A percentile compares a stretch with the other conserved stretches of the same genome.
phyloP scores from a whole-genome alignment of 2,329 filamentous ascomycete genomes.

The Colletotrichum australisinense region DNA sequence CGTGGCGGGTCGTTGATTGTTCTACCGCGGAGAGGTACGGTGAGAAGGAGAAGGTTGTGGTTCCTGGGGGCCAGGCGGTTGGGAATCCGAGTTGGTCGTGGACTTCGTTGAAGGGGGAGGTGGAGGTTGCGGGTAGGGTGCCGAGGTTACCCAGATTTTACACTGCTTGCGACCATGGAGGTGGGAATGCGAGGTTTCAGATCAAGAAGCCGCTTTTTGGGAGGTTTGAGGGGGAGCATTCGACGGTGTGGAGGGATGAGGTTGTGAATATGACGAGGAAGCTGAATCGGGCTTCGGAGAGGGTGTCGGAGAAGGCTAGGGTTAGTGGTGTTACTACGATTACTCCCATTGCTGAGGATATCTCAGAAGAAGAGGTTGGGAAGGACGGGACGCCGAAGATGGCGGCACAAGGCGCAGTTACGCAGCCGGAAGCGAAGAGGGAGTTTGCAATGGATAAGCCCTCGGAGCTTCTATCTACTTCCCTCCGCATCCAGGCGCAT shows the following conservation, averaged over 20 bases:
- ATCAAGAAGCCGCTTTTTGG: slow-evolving; percentile 1
- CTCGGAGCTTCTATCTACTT: neutral
- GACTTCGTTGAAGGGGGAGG: neutral
- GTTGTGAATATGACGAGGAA: neutral
- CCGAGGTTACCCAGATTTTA: neutral
- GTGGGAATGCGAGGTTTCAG: neutral
- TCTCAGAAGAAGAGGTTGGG: neutral
- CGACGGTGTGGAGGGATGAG: neutral
- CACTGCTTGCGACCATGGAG: neutral
- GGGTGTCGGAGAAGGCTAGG: neutral
- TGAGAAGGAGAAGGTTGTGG: neutral
- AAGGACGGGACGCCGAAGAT: too few species aligned
- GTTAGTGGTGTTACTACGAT: neutral
- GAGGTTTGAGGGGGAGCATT: slow-evolving; percentile 1
- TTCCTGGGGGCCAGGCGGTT: neutral
- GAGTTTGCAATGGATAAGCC: neutral
- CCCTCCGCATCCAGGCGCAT: neutral
- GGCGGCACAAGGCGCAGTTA: too few species aligned
- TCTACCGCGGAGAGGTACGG: too few species aligned
- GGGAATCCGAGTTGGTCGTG: slow-evolving; percentile 17
- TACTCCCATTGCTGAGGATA: neutral
- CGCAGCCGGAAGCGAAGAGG: neutral
- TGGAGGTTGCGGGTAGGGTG: neutral
- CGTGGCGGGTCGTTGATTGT: slow-evolving; percentile 28
- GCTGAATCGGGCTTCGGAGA: neutral